Evolutionary conservation across 75 land plant genomes (phyloP).

Genomic region (Cryptomeria japonica): DNA sequence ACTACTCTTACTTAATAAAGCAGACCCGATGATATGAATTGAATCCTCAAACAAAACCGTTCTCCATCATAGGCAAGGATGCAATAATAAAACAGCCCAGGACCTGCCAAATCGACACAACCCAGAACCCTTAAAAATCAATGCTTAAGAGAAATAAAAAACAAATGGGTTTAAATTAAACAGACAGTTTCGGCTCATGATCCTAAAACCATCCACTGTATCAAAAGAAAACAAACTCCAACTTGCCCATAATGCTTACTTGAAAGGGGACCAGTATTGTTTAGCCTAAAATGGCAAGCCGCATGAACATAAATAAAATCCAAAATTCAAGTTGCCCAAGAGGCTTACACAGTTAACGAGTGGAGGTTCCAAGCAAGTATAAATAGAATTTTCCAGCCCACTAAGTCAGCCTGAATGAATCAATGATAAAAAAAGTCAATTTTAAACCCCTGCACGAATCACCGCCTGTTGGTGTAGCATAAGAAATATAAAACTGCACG

Average conservation of each 20-base stretch:
- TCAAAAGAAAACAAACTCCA: neutral
- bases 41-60: neutral
- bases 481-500: neutral
- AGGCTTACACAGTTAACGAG: neutral
- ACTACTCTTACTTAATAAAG: neutral
- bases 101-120: neutral
- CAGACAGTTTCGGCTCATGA: neutral
- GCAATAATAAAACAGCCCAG: neutral
- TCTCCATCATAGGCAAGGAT: neutral
- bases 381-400: neutral
- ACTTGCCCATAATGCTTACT: neutral
- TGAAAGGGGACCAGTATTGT: neutral
- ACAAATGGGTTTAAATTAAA: neutral
- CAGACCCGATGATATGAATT: neutral
- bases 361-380: neutral
- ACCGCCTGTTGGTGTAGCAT: neutral
- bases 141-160: neutral
- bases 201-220: neutral
- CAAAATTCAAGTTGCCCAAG: neutral
- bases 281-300: neutral
- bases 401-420: neutral
- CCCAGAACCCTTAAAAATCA: neutral
- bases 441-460: neutral
- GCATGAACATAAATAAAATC: neutral
- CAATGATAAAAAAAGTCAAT: neutral